Conservation (phyloP, 306 rosid genomes). For the Trifolium repens region DNA sequence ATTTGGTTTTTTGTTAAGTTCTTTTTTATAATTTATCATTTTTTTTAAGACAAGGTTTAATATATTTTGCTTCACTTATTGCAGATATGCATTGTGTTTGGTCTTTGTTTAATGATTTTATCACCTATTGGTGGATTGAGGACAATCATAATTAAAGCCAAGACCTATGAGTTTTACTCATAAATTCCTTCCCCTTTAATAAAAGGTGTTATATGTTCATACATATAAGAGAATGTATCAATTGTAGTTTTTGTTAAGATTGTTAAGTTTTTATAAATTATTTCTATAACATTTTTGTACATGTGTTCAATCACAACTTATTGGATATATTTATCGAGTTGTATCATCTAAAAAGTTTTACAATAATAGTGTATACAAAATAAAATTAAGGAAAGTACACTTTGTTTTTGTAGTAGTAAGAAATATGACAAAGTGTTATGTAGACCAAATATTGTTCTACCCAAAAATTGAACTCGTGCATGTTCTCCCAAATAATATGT, state of each 20-base stretch:
- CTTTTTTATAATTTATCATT: background rate
- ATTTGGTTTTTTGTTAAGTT: constrained; percentile 2
- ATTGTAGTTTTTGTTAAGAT: background rate
- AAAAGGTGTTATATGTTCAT: background rate
- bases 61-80: constrained; percentile 28
- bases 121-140: constrained; percentile 87
- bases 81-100: constrained; percentile 76
- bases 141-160: constrained; percentile 62
- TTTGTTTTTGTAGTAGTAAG: background rate
- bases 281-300: background rate
- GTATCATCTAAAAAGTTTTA: background rate
- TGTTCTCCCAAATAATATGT: too few relatives aligned
- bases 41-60: background rate
- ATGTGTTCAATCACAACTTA: background rate
- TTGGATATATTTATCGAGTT: background rate
- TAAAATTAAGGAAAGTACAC: background rate
- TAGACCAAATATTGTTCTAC: too few relatives aligned
- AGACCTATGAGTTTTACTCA: constrained; percentile 63
- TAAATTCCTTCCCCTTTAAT: constrained; percentile 36
- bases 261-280: background rate
- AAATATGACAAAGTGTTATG: background rate
- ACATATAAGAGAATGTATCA: background rate
- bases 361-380: background rate
- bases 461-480: too few relatives aligned
- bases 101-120: constrained; percentile 63